Conservation (phyloP, 139 green algal genomes). For the Micractinium conductrix region DNA sequence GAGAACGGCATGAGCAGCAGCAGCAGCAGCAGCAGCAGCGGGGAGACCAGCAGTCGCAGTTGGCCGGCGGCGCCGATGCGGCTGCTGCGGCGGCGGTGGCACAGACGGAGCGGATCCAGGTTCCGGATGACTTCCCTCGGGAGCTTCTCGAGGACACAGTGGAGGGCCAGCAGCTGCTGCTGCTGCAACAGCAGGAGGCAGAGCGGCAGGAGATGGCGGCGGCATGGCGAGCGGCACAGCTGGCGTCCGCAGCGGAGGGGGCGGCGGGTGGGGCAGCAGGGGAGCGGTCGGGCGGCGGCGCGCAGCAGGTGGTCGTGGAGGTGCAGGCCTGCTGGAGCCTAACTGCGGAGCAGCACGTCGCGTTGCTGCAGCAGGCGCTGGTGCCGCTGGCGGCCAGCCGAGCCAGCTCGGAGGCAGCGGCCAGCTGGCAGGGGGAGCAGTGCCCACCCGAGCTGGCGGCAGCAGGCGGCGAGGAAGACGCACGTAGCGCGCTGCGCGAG, state of each 20-base stretch:
- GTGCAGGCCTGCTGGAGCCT: conserved; percentile 22
- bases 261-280: background rate
- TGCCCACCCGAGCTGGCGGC: conserved; percentile 21
- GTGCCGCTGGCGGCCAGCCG: conserved; percentile 6
- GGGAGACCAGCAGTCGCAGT: background rate
- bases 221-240: too few species aligned
- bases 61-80: background rate
- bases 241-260: background rate
- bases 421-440: background rate
- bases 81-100: background rate
- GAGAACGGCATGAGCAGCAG: background rate
- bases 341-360: background rate
- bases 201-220: background rate
- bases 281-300: background rate
- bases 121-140: conserved; percentile 4
- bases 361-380: conserved; percentile 24
- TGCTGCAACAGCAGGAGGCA: conserved; percentile 22
- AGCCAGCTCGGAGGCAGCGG: background rate
- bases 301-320: conserved; percentile 16
- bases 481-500: background rate
- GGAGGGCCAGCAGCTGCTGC: conserved; percentile 29
- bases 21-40: background rate
- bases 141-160: conserved; percentile 23
- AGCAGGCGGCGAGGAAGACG: background rate
- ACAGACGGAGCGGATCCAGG: conserved; percentile 11